Evolutionary conservation across 345 rosid genomes (phyloP).

Genomic region (Acer yangbiense): DNA sequence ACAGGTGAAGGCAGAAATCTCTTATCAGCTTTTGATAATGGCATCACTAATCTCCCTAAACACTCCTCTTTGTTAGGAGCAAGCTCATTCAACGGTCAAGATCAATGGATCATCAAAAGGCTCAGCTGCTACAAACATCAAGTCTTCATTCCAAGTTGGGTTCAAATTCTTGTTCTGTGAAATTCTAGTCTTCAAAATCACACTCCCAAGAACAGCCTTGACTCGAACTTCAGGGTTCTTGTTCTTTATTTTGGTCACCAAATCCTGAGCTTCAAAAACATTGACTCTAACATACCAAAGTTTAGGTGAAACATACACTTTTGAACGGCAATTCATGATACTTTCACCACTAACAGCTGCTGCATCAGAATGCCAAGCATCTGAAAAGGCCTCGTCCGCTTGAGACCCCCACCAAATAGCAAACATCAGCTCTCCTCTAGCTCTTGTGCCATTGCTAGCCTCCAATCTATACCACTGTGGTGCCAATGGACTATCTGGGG

Average conservation of each 20-base stretch:
- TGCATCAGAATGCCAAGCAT: conserved; percentile 49
- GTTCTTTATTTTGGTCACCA: conserved; percentile 32
- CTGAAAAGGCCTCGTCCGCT: conserved; percentile 43
- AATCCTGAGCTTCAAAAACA: conserved; percentile 49
- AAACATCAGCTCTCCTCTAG: conserved; percentile 41
- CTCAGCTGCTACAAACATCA: conserved; percentile 55
- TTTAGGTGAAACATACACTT: conserved; percentile 39
- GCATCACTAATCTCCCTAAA: conserved; percentile 35
- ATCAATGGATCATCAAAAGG: conserved; percentile 43
- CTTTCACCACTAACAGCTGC: conserved; percentile 34
- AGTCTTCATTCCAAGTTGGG: conserved; percentile 55
- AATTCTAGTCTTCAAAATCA: conserved; percentile 35
- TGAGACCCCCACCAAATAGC: conserved; percentile 53
- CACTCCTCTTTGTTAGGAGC: conserved; percentile 35
- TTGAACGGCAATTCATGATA: conserved; percentile 31
- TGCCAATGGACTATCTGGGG: conserved; percentile 44
- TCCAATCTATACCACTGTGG: conserved; percentile 46
- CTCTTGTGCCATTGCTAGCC: conserved; percentile 29
- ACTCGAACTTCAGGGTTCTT: conserved; percentile 37
- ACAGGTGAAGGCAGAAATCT: conserved; percentile 26
- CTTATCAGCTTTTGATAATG: conserved; percentile 30
- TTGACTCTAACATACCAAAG: conserved; percentile 51
- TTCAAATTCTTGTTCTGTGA: conserved; percentile 29
- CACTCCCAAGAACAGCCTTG: conserved; percentile 37
- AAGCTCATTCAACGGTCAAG: conserved; percentile 36